Conservation (phyloP, 495 filamentous ascomycete genomes). For the Thozetella sp. region DNA sequence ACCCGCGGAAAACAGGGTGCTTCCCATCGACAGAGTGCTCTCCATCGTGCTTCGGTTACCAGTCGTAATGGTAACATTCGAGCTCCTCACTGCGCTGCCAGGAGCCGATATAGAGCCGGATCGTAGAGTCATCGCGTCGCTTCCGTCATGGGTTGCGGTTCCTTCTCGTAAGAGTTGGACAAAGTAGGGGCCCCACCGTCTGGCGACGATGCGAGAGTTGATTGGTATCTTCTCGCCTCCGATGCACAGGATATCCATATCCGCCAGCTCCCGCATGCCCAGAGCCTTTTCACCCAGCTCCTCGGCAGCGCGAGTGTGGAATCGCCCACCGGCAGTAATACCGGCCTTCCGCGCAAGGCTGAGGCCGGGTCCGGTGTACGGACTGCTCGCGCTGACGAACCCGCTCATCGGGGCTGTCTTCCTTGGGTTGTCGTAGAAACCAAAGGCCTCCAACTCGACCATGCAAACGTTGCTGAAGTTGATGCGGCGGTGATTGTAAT, state of each 20-base stretch:
- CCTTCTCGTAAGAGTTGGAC: constrained; percentile 85
- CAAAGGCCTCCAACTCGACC: constrained; percentile 96
- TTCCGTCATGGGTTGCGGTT: constrained; percentile 57
- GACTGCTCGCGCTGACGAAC: constrained; percentile 79
- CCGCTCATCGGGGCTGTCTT: constrained; percentile 74
- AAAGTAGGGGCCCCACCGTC: constrained; percentile 94
- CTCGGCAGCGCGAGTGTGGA: constrained; percentile 68
- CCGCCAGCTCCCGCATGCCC: constrained; percentile 79
- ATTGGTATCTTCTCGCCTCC: constrained; percentile 90
- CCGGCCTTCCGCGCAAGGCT: constrained; percentile 63
- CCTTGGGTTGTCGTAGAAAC: constrained; percentile 92
- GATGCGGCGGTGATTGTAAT: constrained; percentile 96
- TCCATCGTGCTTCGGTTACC: constrained; percentile 54
- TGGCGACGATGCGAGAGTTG: constrained; percentile 83
- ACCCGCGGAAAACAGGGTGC: constrained; percentile 51
- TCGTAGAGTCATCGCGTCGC: constrained; percentile 45
- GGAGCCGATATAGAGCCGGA: constrained; percentile 37
- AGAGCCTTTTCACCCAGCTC: constrained; percentile 84
- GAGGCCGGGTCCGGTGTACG: constrained; percentile 48
- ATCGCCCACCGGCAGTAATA: constrained; percentile 69
- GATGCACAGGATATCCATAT: constrained; percentile 94
- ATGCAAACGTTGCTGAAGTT: constrained; percentile 96
- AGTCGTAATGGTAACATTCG: constrained; percentile 83
- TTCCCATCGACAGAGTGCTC: constrained; percentile 62
- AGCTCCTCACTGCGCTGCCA: constrained; percentile 62